Evolutionary conservation across 2,329 filamentous ascomycete species (phyloP), one percentile per base, ranked within the genome.

Genomic region (Diplodia sapinea): DNA sequence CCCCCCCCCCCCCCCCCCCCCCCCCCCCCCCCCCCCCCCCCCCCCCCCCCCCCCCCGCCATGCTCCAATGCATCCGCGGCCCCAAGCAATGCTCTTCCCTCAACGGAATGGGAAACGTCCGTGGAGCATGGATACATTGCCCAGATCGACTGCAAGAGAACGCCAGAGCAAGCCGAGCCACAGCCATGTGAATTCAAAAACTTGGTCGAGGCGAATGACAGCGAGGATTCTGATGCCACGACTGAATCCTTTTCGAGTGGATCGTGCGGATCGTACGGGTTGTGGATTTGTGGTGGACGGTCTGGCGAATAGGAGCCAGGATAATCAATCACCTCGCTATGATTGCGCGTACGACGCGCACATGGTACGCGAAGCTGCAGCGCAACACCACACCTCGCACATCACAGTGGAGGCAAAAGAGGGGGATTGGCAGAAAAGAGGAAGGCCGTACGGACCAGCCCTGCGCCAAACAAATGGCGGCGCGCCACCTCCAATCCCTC

Each of bases 401-500:
- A 49, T 50, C 40, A 43, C 43, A 50, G 57, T 50, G 57, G 40
- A 62, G 26, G 43, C 26, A 50, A 50, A 62, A 62, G 57, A 62
- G 57, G 57, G 40, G 43, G 33, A 49, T n/a, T 15, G 11, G 17
- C 26, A 50, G 43, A 17, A 62, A 62, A 62, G 17, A 33, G 57
- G 57, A 62, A 62, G 57, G 57, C 50, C 57, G 43, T 50, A n/a
- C 40, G 23, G 29, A 12, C n/a, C 40, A 13, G 26, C 15, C 23
- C 43, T 40, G 40, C 40, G 40, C 57, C 57, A 49, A 33, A 61
- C 1, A 11, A 23, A 61, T 29, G 40, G 40, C 38, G 40, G 36
- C 2, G 40, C 57, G 57, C 57, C 57, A 50, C 43, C 40, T 50
- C 57, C 57, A 62, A 23, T 15, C 43, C 26, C 40, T 49, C 40